These are phyloP conservation scores for Calycina marina DNA, from an alignment of 2,329 filamentous ascomycete species.

Conservation along the genomic window DNA sequence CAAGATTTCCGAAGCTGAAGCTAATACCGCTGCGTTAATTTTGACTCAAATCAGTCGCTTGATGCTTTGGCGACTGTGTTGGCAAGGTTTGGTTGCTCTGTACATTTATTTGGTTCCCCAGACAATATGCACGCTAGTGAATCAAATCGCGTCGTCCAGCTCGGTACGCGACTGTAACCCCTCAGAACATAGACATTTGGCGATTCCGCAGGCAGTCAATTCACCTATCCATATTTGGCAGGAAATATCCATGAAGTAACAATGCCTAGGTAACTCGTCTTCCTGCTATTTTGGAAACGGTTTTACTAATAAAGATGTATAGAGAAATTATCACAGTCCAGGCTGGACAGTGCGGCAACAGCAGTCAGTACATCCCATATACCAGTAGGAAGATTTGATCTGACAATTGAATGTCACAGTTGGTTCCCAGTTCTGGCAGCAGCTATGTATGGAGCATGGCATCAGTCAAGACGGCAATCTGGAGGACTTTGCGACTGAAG, in stretches of 20 bases:
- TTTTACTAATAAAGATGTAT: conserved; percentile 5
- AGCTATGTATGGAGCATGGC: conserved; percentile 93
- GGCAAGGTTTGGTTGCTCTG: background rate
- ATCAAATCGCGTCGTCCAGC: background rate
- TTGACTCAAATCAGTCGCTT: too few relatives aligned
- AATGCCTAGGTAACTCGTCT: conserved; percentile 22
- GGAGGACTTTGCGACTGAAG: conserved; percentile 94
- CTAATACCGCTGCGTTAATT: too few relatives aligned
- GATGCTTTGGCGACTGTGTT: background rate
- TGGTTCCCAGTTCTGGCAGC: conserved; percentile 97
- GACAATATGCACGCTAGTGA: background rate
- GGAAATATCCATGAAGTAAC: conserved; percentile 12
- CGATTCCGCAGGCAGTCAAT: too few relatives aligned
- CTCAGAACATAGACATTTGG: background rate
- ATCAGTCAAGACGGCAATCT: conserved; percentile 96
- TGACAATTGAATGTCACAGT: conserved; percentile 35
- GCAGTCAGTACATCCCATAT: conserved; percentile 78
- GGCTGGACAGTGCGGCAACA: conserved; percentile 98
- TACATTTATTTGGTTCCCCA: background rate
- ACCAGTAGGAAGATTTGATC: too few relatives aligned
- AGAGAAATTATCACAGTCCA: conserved; percentile 99
- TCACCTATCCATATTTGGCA: background rate
- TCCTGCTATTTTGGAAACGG: background rate
- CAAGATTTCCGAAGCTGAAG: background rate
- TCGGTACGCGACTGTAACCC: conserved; percentile 1